Evolutionary conservation across 2,329 filamentous ascomycete genomes (phyloP), one percentile per base, ranked within the genome.

Genomic region (Chaetomiaceae sp.): DNA sequence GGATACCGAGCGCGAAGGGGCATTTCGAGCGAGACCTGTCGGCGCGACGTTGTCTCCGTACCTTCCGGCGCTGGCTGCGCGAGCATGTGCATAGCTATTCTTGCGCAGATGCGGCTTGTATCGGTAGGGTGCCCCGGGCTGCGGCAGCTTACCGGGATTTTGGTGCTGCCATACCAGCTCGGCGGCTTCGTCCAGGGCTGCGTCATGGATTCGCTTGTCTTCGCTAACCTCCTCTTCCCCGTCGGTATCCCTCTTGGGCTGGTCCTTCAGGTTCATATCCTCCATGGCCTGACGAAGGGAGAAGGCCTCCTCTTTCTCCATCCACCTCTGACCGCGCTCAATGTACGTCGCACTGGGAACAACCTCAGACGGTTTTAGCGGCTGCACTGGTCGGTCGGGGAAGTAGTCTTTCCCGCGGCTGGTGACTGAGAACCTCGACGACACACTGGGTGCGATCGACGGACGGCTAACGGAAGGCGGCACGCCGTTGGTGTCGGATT

Each of bases 111-210:
- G 83, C 19, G 79, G 73, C 52, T 74, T 79, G 64, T 90, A 90
- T 26, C 72, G 73, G 56, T 81, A 84, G 9, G 83, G 78, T 1
- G 79, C 77, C 35, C 80, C 75, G 3, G 84, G 82, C 50, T 75
- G 70, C n/a, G 68, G 69, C 1, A 69, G 63, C 48, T 70, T 68
- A 45, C 72, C 64, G 7, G 76, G 77, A 54, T 88, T 76, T 60
- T 84, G 74, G 60, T 91, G 86, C 59, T 82, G 79, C 76, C 80
- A 89, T 35, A 91, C 86, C 37, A 91, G 72, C 62, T 90, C 84
- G 1, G 84, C 82, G 10, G 86, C 86, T 63, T 91, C 86, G 49
- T 88, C 72, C 50, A 87, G 79, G 24, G 86, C 86, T 33, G 83
- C 83, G 11, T 78, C 70, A 61, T 86, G 84, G 39, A 90, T 63